Base-by-base conservation (phyloP, 2,329 filamentous ascomycete genomes). In the Beauveria medogensis region DNA sequence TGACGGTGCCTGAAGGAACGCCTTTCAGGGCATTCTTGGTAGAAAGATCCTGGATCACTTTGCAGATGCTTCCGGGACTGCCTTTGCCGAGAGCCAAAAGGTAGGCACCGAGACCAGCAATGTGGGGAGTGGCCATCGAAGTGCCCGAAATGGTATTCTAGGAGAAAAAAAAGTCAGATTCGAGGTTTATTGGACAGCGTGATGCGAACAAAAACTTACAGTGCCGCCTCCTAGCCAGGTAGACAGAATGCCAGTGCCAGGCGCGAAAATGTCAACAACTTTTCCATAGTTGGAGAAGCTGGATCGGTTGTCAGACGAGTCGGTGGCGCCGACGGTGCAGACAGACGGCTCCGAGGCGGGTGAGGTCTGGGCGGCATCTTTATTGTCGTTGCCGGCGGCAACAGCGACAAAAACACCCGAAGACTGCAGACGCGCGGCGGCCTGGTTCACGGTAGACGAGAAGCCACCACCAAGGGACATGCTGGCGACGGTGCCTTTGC, bases 41-140 rank as follows among this genome's bases (percentile, higher is more conserved):
- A 37, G 73, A 69, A 50, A 76, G 72, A n/a, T 71, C 65, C 55
- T 71, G 68, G 51, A 82, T 76, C 65, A 75, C 74, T 50, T 68
- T 55, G 67, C 76, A 77, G 40, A 82, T 74, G 41, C 70, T 71
- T 28, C 61, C 59, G 60, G 70, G 72, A 54, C 8, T 4, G 28
- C 9, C 28, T 30, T 63, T 70, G 28, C 81, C 80, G 24, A 82
- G 75, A 56, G 74, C 69, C 73, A 88, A 81, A 18, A 88, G 71
- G 71, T 87, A 88, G 22, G 83, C 83, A 9, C 81, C 83, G 2
- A 88, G 73, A 41, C 85, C 86, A 52, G 82, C 79, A 51, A 88
- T 78, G 68, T 87, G 84, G 1, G 85, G 85, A 5, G 80, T 78
- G 22, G 85, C 83, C 83, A 85, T 86, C 43, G 78, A 78, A 59